Base-by-base conservation (phyloP, 495 filamentous ascomycete species). In the Lindgomyces ingoldianus region DNA sequence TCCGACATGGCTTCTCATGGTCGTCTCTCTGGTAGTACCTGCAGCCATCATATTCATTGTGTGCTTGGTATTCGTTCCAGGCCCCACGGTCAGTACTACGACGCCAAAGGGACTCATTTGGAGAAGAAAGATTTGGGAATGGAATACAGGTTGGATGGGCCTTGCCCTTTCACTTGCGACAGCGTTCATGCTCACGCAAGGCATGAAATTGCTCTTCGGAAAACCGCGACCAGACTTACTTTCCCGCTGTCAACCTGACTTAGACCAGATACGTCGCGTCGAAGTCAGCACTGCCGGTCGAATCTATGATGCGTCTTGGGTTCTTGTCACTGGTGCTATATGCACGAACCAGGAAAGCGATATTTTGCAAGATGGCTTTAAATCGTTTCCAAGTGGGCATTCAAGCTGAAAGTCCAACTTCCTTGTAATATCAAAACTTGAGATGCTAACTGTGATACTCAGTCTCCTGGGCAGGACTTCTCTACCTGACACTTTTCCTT, bases 341-440 rank as follows among this genome's bases (percentile, higher is more conserved):
- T 89, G 86, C 72, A 75, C 68, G 30, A 75, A 79, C 30, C 73
- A 74, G 19, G 72, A 77, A 27, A 63, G 69, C 9, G 50, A 62
- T 18, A 67, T 82, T 41, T 70, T 81, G 1, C 66, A 79, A 0
- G 85, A 89, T 74, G 87, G 85, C 1, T 90, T 90, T 67, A 67
- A 81, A 4, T 85, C 82, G 60, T 90, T 88, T 64, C 87, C 87
- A 0, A 86, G 83, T 71, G 87, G 87, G 0, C 87, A 90, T 75
- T 74, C 86, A n/a, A 86, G 85, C 26, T 81, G 85, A 86, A 75
- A 65, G 83, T 79, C 25, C 21, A 61, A 29, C 14, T 4, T 18
- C 8, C 19, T n/a, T 1, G 29, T 10, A 6, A 24, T 41, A 48
- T 4, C 16, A 19, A 19, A 48, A 30, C 19, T 18, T 22, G 19